Evolutionary conservation across 495 filamentous ascomycete genomes (phyloP), one percentile per base, ranked within the genome.

Genomic region (Talaromyces thailandensis): DNA sequence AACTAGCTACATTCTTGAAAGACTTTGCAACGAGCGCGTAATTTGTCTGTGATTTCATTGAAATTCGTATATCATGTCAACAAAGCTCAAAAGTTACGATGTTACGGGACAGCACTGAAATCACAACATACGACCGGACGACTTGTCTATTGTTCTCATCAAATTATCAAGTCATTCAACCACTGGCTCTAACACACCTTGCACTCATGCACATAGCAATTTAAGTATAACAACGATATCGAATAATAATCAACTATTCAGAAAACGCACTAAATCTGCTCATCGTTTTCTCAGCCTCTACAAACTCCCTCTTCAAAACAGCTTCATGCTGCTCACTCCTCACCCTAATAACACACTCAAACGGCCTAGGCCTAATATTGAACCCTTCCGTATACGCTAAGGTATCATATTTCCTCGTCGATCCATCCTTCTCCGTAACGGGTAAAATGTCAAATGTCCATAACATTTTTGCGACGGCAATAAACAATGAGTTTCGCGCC

Each of bases 1-100:
- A 83, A 66, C 75, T 90, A 23, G 81, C 77, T 32, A 69, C 67
- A 6, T 89, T 85, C 61, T 77, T 90, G 48, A 67, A 79, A 7
- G 73, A 76, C 7, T 89, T 86, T 75, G 81, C 78, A 56, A 51
- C 61, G 25, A 40, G 51, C 29, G 25, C 62, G 40, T 62, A 61
- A 29, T 61, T 35, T 8, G 12, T 0, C 18, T 52, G 18, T 23
- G 24, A 23, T 23, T 24, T 23, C 23, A 5, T 51, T 24, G 48
- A 52, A 2, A 9, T 21, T n/a, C n/a, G 5, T 21, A 48, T 48
- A 21, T 48, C 43, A 9, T 21, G 18, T 48, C 18, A 48, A 48
- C n/a, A n/a, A 8, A 48, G 43, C n/a, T 48, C n/a, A 48, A 48
- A 48, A 48, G n/a, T 43, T 48, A 48, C 9, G 43, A 48, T 8